Conservation (phyloP, 2,329 filamentous ascomycete genomes). For the Pseudogymnoascus sp. region DNA sequence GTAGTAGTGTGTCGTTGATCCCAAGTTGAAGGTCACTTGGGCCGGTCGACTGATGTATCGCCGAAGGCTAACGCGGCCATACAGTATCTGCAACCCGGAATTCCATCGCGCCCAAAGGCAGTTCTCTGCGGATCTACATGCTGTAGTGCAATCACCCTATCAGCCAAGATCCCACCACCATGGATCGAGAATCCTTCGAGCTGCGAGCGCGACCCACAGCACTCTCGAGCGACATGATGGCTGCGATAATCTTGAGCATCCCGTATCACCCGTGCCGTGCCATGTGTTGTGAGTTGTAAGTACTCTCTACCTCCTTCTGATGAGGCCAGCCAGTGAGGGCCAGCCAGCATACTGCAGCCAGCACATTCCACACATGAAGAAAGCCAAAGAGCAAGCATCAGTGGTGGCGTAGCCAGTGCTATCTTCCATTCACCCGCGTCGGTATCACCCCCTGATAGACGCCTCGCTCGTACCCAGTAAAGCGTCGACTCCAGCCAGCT, state of each 20-base stretch:
- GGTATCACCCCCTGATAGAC: not conserved
- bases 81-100: slow-evolving; percentile 4
- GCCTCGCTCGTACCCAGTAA: not conserved
- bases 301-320: not conserved
- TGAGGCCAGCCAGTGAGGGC: not conserved
- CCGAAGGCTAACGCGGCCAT: not conserved
- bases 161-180: slow-evolving; percentile 4
- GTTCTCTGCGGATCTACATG: not conserved
- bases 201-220: not conserved
- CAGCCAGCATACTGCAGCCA: not conserved
- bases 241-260: not conserved
- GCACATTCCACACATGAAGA: not conserved
- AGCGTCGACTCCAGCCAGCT: not conserved
- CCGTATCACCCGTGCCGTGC: slow-evolving; percentile 1
- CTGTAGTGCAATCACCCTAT: not conserved
- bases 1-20: not conserved
- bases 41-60: not conserved
- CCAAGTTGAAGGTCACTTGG: not conserved
- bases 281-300: not conserved
- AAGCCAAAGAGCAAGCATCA: not conserved
- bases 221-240: not conserved
- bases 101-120: slow-evolving; percentile 2
- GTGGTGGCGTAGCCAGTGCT: not conserved
- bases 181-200: slow-evolving; percentile 3
- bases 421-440: slow-evolving; percentile 1